Conservation (phyloP, 352 stramenopile genomes). For the Pythium coloratum region DNA sequence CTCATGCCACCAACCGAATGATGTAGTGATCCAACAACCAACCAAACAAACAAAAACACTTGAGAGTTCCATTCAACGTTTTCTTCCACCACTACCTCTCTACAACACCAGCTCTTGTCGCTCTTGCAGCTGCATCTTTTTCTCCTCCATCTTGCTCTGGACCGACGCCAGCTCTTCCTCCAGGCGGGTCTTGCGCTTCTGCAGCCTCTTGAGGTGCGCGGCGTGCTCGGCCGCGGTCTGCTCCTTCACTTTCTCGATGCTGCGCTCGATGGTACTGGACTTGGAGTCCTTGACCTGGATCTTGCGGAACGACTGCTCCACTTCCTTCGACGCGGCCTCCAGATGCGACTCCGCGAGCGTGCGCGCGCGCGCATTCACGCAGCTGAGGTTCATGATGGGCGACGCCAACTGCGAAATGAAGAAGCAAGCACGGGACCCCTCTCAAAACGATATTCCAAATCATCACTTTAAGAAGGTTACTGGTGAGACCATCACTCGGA, state of each 20-base stretch:
- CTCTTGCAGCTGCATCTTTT: constrained; percentile 57
- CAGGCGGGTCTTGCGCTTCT: constrained; percentile 45
- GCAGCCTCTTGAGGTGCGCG: constrained; percentile 56
- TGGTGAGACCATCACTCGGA: constrained; percentile 30
- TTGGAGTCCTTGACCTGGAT: constrained; percentile 62
- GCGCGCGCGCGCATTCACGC: constrained; percentile 52
- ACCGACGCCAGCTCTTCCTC: constrained; percentile 46
- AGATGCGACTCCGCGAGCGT: constrained; percentile 64
- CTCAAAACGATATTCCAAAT: constrained; percentile 11
- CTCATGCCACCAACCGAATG: neutral
- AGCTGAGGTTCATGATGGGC: constrained; percentile 60
- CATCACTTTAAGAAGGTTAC: neutral
- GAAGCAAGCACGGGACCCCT: constrained; percentile 12
- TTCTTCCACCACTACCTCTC: neutral
- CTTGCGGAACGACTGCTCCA: constrained; percentile 52
- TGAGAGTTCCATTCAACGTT: constrained; percentile 4
- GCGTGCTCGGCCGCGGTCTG: neutral
- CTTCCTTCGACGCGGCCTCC: constrained; percentile 65
- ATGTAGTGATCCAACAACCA: neutral
- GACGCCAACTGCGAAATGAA: neutral
- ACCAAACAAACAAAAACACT: constrained; percentile 3
- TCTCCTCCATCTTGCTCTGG: constrained; percentile 53
- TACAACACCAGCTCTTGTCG: constrained; percentile 13
- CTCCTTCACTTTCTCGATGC: constrained; percentile 46
- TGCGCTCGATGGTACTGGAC: constrained; percentile 33